These are phyloP conservation scores for Malus hybrid DNA, from an alignment of 331 rosid species.

Conservation along the genomic window DNA sequence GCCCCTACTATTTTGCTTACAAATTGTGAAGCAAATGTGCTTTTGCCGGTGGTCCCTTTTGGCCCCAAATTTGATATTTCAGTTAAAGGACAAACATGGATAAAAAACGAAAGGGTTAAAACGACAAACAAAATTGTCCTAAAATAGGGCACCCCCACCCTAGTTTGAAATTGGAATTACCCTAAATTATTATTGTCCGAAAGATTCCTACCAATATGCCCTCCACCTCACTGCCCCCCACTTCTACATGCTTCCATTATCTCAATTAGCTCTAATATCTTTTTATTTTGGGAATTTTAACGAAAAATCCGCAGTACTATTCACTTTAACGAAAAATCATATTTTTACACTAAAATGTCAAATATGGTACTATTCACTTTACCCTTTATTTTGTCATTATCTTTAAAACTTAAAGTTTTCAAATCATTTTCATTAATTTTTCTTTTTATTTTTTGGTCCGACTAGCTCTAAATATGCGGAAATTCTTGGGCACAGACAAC, in stretches of 20 bases:
- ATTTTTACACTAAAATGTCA: too few relatives aligned
- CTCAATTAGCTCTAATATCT: not conserved
- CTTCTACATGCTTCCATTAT: not conserved
- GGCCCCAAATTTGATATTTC: not conserved
- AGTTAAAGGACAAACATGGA: not conserved
- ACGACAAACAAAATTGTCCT: not conserved
- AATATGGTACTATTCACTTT: too few relatives aligned
- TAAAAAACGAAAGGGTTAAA: too few relatives aligned
- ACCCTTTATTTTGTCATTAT: too few relatives aligned
- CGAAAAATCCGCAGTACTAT: too few relatives aligned
- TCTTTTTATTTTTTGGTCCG: too few relatives aligned
- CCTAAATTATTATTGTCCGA: not conserved
- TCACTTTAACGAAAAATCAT: too few relatives aligned
- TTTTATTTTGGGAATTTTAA: too few relatives aligned
- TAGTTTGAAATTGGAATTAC: not conserved
- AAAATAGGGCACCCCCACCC: not conserved
- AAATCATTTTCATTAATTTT: too few relatives aligned
- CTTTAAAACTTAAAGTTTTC: too few relatives aligned
- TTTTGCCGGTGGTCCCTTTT: conserved; percentile 8
- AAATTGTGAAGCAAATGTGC: conserved; percentile 24
- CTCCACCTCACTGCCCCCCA: not conserved
- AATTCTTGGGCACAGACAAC: too few relatives aligned
- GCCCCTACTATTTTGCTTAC: not conserved
- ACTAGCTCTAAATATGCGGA: too few relatives aligned
- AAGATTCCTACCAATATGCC: not conserved